A percentile compares a stretch with the other conserved stretches of the same genome.
Conservation (phyloP, 1,284 basidiomycete species). For the Stereum hirsutum region DNA sequence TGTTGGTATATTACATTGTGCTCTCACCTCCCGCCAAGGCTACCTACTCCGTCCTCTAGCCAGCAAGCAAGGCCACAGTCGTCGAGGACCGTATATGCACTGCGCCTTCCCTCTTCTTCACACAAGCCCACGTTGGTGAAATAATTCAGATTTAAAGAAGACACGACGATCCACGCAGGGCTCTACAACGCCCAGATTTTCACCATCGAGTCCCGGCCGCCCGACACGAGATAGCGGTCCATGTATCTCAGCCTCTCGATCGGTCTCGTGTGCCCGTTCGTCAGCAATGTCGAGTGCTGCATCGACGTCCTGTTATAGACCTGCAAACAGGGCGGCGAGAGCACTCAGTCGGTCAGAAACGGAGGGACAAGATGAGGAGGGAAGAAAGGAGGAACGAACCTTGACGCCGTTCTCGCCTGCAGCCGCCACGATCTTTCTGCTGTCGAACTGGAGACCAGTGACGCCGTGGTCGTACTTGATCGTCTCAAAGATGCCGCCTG, state of each 20-base stretch:
- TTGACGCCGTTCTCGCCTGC: slow-evolving; percentile 90
- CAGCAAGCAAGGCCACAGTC: too few species aligned
- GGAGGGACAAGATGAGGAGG: slow-evolving; percentile 1
- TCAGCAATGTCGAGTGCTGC: slow-evolving; percentile 76
- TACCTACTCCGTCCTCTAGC: too few species aligned
- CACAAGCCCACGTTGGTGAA: neutral
- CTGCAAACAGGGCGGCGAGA: slow-evolving; percentile 27
- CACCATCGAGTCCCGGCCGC: slow-evolving; percentile 80
- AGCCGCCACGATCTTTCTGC: slow-evolving; percentile 89
- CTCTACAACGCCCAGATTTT: slow-evolving; percentile 92
- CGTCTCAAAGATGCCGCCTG: slow-evolving; percentile 82
- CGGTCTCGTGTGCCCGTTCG: slow-evolving; percentile 89
- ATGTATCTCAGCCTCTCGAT: slow-evolving; percentile 92
- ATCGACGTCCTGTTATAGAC: slow-evolving; percentile 94
- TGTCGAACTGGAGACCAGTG: slow-evolving; percentile 92
- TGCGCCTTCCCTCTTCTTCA: too few species aligned
- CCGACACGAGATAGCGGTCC: slow-evolving; percentile 91
- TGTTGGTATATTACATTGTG: too few species aligned
- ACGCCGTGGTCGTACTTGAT: slow-evolving; percentile 89
- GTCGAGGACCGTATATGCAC: too few species aligned
- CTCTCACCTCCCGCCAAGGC: too few species aligned
- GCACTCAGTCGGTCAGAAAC: neutral
- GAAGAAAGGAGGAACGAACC: slow-evolving; percentile 41
- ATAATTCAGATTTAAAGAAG: too few species aligned
- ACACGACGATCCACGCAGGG: neutral